phyloP scores from a whole-genome alignment of 306 rosid genomes.

The Gillenia trifoliata region DNA sequence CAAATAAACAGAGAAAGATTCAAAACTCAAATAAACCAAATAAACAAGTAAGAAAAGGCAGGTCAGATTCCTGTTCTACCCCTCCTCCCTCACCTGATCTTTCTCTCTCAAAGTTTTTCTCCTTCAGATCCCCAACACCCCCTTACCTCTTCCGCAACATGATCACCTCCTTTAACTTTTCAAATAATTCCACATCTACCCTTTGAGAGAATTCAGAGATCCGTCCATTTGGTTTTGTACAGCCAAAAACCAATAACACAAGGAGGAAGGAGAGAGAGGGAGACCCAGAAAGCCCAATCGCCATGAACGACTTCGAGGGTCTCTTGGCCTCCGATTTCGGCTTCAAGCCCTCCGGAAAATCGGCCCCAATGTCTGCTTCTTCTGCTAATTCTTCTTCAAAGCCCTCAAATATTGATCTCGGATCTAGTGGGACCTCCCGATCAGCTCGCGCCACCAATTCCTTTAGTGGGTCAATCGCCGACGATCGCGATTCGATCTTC shows the following conservation, averaged over 20 bases:
- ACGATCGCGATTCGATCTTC: constrained; percentile 48
- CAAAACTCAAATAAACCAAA: neutral
- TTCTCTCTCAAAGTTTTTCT: neutral
- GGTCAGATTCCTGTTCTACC: constrained; percentile 7
- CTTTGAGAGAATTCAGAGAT: neutral
- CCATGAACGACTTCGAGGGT: constrained; percentile 94
- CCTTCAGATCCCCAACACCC: constrained; percentile 23
- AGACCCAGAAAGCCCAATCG: neutral
- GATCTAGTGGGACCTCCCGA: constrained; percentile 51
- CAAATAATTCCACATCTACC: neutral
- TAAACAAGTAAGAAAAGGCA: neutral
- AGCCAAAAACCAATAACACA: neutral
- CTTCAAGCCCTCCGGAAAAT: constrained; percentile 72
- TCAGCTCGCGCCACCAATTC: constrained; percentile 47
- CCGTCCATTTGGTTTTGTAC: neutral
- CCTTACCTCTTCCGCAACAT: neutral
- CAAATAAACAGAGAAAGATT: neutral
- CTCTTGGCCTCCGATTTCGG: constrained; percentile 69
- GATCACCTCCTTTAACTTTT: constrained; percentile 5
- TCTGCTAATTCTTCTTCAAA: constrained; percentile 23
- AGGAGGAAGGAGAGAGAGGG: neutral
- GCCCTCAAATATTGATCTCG: constrained; percentile 49
- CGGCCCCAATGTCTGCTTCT: constrained; percentile 76
- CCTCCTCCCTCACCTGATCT: neutral
- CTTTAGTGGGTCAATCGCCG: constrained; percentile 29